Percentiles rank a stretch among this genome's conserved stretches.
These are phyloP conservation scores for Sporothrix pseudoabietina DNA, from an alignment of 2,329 filamentous ascomycete species.

Conservation along the genomic window DNA sequence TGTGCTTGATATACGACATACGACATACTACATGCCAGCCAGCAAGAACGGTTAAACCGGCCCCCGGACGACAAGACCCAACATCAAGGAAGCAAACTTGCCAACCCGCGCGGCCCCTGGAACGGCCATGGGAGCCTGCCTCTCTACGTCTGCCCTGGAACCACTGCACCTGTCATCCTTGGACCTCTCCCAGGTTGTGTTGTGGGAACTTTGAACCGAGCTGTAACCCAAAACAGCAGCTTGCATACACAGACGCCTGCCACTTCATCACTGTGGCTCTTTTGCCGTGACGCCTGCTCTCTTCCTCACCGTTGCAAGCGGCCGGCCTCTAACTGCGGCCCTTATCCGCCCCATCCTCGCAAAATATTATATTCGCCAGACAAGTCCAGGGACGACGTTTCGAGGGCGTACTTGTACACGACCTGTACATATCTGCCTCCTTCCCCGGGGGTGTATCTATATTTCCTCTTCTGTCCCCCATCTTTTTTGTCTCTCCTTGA, in stretches of 20 bases:
- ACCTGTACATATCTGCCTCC: conserved; percentile 20
- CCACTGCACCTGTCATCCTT: conserved; percentile 29
- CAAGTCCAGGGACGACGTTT: conserved; percentile 15
- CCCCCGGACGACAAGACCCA: neutral
- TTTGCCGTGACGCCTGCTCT: conserved; percentile 12
- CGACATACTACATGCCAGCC: neutral
- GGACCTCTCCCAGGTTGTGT: conserved; percentile 23
- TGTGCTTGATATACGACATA: neutral
- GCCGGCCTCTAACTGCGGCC: conserved; percentile 22
- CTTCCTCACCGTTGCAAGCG: neutral
- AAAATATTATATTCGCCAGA: conserved; percentile 2
- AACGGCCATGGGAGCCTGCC: conserved; percentile 31
- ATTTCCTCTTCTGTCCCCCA: neutral
- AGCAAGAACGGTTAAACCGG: conserved; percentile 6
- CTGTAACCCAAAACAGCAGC: conserved; percentile 34
- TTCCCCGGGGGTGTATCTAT: conserved; percentile 20
- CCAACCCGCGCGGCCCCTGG: conserved; percentile 8
- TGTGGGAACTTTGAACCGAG: conserved; percentile 32
- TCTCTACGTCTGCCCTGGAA: conserved; percentile 25
- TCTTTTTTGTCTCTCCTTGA: neutral
- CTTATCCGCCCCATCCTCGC: conserved; percentile 32
- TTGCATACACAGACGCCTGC: conserved; percentile 32
- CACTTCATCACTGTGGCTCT: conserved; percentile 27
- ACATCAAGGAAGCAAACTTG: conserved; percentile 1
- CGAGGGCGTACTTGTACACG: conserved; percentile 32